phyloP scores from a whole-genome alignment of 495 filamentous ascomycete species.

The Aspergillus carlsbadensis region DNA sequence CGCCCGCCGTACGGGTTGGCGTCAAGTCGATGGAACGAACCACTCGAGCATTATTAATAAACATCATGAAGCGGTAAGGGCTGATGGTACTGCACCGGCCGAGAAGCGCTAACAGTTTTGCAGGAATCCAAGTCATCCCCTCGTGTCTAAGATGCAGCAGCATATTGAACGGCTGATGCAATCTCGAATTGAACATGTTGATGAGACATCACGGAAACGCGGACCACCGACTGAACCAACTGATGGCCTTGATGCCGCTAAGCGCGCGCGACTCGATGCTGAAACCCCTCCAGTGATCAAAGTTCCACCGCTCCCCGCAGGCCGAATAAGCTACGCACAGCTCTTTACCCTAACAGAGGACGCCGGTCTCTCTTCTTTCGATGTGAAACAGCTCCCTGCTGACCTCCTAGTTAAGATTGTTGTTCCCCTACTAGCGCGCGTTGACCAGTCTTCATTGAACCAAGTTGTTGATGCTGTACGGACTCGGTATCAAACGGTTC shows the following conservation, averaged over 20 bases:
- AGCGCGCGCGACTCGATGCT: slow-evolving; percentile 67
- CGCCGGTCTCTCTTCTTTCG: slow-evolving; percentile 69
- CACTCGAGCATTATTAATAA: slow-evolving; percentile 73
- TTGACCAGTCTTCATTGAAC: slow-evolving; percentile 63
- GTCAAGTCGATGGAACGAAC: slow-evolving; percentile 94
- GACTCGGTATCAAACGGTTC: slow-evolving; percentile 44
- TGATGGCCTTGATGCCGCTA: slow-evolving; percentile 66
- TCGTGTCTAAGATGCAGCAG: slow-evolving; percentile 72
- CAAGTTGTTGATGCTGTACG: slow-evolving; percentile 65
- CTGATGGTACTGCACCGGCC: background rate
- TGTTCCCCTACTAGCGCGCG: slow-evolving; percentile 62
- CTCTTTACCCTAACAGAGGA: slow-evolving; percentile 83
- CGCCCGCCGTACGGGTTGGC: slow-evolving; percentile 72
- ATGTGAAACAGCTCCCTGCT: slow-evolving; percentile 73
- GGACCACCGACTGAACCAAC: slow-evolving; percentile 61
- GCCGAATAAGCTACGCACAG: slow-evolving; percentile 72
- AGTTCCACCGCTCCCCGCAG: slow-evolving; percentile 66
- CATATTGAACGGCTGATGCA: slow-evolving; percentile 77
- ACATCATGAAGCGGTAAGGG: slow-evolving; percentile 71
- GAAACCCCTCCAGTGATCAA: slow-evolving; percentile 48
- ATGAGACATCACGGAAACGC: slow-evolving; percentile 72
- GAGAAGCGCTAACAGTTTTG: slow-evolving; percentile 10
- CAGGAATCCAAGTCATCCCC: slow-evolving; percentile 69
- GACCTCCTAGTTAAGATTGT: slow-evolving; percentile 75
- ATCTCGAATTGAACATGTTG: slow-evolving; percentile 69